These are phyloP conservation scores for Starmera dryadoides DNA, from an alignment of 805 yeast genomes.

Conservation along the genomic window DNA sequence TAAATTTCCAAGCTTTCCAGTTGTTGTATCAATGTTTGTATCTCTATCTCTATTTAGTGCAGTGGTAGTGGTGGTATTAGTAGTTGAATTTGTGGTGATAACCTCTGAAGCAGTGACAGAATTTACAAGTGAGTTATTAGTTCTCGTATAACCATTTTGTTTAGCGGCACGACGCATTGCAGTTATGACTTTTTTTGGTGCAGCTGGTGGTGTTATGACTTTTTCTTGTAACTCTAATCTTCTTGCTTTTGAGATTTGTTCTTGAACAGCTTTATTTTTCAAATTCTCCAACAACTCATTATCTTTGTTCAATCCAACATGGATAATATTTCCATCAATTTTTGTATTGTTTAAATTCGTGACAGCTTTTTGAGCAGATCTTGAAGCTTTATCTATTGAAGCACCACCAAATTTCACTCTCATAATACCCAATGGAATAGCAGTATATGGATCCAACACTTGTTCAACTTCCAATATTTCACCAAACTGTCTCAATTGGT, in stretches of 20 bases:
- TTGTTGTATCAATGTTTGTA: not conserved
- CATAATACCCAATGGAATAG: constrained; percentile 72
- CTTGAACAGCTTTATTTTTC: constrained; percentile 3
- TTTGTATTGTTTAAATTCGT: constrained; percentile 32
- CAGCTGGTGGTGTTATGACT: constrained; percentile 11
- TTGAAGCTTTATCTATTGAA: constrained; percentile 34
- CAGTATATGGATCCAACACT: constrained; percentile 65
- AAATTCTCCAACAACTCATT: constrained; percentile 30
- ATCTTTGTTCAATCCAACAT: constrained; percentile 44
- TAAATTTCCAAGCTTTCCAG: no score
- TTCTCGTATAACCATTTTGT: not conserved
- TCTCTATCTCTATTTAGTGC: no score
- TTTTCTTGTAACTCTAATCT: constrained; percentile 21
- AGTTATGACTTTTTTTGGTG: constrained; percentile 17
- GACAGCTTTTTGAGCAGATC: constrained; percentile 38
- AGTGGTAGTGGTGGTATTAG: no score
- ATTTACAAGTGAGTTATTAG: no score
- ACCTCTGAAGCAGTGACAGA: no score
- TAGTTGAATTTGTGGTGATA: no score
- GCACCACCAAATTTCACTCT: constrained; percentile 52
- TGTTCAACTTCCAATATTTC: constrained; percentile 50
- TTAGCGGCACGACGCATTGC: constrained; percentile 3
- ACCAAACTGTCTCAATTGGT: constrained; percentile 59
- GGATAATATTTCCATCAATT: constrained; percentile 45
- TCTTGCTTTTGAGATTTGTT: constrained; percentile 3